A percentile compares a stretch with the other conserved stretches of the same genome.
Conservation (phyloP, 1,139 yeast genomes). For the Suhomyces yuchorum region DNA sequence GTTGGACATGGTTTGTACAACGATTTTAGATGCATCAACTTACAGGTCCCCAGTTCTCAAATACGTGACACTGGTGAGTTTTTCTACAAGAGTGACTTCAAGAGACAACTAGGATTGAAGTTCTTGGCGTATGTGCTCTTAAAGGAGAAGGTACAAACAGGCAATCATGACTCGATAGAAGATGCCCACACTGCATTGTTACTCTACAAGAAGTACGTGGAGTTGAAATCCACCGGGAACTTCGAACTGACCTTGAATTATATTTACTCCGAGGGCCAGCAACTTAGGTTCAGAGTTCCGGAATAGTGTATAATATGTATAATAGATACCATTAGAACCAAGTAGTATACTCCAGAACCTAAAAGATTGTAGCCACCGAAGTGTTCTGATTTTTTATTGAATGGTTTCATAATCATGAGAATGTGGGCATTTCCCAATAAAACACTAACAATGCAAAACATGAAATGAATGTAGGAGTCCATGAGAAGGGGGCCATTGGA, state of each 20-base stretch:
- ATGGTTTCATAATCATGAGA: too few species aligned
- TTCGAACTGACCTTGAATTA: slow-evolving; percentile 64
- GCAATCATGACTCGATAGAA: slow-evolving; percentile 95
- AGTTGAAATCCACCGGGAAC: slow-evolving; percentile 56
- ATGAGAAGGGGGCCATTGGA: too few species aligned
- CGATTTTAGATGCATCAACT: slow-evolving; percentile 91
- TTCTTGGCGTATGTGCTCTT: slow-evolving; percentile 82
- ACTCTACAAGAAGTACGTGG: slow-evolving; percentile 71
- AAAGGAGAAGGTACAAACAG: slow-evolving; percentile 78
- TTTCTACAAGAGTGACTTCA: slow-evolving; percentile 69
- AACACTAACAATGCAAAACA: background rate
- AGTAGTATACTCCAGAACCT: too few species aligned
- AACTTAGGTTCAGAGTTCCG: slow-evolving; percentile 46
- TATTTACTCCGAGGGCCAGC: slow-evolving; percentile 76
- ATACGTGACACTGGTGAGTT: slow-evolving; percentile 88
- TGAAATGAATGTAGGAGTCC: too few species aligned
- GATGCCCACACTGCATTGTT: slow-evolving; percentile 88
- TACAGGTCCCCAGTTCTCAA: slow-evolving; percentile 81
- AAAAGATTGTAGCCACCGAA: too few species aligned
- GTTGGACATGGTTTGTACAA: slow-evolving; percentile 93
- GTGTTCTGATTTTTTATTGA: too few species aligned
- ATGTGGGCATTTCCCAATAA: background rate
- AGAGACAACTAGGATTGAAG: slow-evolving; percentile 80
- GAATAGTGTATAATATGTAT: slow-evolving; percentile 19
- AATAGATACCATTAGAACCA: slow-evolving; percentile 4